phyloP scores from a whole-genome alignment of 148 eudicot genomes.

The Vaccinium corymbosum region DNA sequence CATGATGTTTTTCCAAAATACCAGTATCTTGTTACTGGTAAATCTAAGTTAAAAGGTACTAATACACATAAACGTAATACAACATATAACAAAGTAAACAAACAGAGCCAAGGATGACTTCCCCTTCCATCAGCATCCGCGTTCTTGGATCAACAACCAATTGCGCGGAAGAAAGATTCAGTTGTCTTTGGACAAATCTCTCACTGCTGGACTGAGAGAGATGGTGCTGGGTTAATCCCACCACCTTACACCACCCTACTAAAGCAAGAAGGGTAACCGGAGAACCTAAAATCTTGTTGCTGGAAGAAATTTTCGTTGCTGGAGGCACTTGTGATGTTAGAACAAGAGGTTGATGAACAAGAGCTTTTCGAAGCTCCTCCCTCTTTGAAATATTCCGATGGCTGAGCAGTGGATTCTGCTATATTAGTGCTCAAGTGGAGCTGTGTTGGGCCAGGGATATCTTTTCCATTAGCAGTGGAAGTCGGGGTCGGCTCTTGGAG shows the following conservation, averaged over 20 bases:
- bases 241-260: conserved; percentile 26
- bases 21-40: not conserved
- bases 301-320: conserved; percentile 27
- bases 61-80: not conserved
- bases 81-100: not conserved
- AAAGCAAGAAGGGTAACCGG: conserved; percentile 31
- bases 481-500: conserved; percentile 30
- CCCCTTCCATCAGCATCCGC: conserved; percentile 31
- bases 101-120: conserved; percentile 75
- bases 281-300: conserved; percentile 40
- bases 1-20: not conserved
- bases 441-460: conserved; percentile 19
- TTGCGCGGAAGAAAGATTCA: not conserved
- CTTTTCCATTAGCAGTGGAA: conserved; percentile 18
- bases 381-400: conserved; percentile 25
- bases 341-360: conserved; percentile 33
- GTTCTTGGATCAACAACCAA: conserved; percentile 3
- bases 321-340: conserved; percentile 40
- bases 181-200: not conserved
- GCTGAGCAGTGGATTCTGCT: conserved; percentile 25
- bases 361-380: conserved; percentile 21
- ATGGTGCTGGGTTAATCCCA: conserved; percentile 29
- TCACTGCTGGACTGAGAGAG: conserved; percentile 33
- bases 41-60: not conserved
- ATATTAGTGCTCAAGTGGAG: conserved; percentile 18